Evolutionary conservation across 345 rosid genomes (phyloP), one percentile per base, ranked within the genome.

Genomic region (Gossypium longicalyx): DNA sequence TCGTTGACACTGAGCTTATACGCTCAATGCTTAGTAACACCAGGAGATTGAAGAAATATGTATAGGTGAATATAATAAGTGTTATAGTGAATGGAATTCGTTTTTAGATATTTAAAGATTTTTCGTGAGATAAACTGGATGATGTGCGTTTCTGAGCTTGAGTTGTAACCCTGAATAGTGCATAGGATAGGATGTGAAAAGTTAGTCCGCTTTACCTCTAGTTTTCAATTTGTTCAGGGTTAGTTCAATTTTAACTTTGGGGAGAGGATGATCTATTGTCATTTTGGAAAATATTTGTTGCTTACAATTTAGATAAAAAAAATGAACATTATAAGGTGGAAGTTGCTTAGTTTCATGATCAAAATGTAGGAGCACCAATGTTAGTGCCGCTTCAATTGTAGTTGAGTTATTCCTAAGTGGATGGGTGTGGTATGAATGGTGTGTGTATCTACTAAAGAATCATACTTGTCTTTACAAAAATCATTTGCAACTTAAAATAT

Each of bases 371-470:
- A n/a, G 54, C 53, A 10, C 9, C 38, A 43, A 59, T 72, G 7
- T 16, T 23, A 8, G 41, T 7, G 22, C 10, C 17, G 8, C 12
- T 9, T 48, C 4, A 23, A n/a, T 16, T 2, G 41, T 58, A 9
- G n/a, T 11, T 38, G 34, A 41, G 22, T 47, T 43, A 22, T 43
- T 58, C 54, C 54, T 23, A 27, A 38, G 29, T 17, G 41, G 43
- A 25, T 65, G n/a, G 67, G 47, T 78, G 45, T 62, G 43, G 23
- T 52, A 13, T 68, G 15, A 41, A n/a, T 68, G 68, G 20, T 58
- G 25, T 17, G 3, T 51, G 13, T 45, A 12, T 47, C 9, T 56
- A 3, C 20, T 38, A 20, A 49, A 19, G 34, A 58, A 71, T 49
- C 2, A 7, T 22, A 12, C n/a, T 56, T 2, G 51, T n/a, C 25